Percentiles rank a stretch among this genome's conserved stretches.
These are phyloP conservation scores for Onygena corvina DNA, from an alignment of 2,329 filamentous ascomycete genomes.

Conservation along the genomic window DNA sequence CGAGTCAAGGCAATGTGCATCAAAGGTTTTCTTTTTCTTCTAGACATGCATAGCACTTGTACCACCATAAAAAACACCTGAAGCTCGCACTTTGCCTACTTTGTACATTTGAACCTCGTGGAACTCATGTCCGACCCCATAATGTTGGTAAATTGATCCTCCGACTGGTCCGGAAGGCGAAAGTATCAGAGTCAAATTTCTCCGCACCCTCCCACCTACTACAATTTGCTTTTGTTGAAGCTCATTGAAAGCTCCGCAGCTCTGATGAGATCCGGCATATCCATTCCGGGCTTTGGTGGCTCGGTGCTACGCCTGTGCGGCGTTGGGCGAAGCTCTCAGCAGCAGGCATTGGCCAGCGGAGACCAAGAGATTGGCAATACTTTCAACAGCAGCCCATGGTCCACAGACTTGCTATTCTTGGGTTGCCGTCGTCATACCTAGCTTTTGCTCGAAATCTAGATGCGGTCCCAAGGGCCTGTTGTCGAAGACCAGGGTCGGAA, in stretches of 20 bases:
- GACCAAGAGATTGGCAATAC: no score
- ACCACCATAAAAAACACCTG: neutral
- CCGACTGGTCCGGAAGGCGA: neutral
- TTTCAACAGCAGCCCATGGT: neutral
- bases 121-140: neutral
- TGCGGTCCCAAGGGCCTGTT: neutral
- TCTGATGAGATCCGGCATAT: no score
- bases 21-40: neutral
- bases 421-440: neutral
- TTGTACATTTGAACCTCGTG: neutral
- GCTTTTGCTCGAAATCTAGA: neutral
- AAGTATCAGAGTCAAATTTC: no score
- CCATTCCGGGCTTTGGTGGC: no score
- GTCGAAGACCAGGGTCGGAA: no score
- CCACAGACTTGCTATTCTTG: neutral
- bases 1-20: neutral
- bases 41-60: neutral
- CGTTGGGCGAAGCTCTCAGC: no score
- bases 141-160: neutral
- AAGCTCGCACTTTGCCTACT: neutral
- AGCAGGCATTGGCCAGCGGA: no score
- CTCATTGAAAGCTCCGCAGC: no score
- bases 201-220: no score
- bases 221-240: no score
- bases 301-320: no score